Evolutionary conservation across 176 grass and related monocot species (phyloP).

Genomic region (Paspalum vaginatum): DNA sequence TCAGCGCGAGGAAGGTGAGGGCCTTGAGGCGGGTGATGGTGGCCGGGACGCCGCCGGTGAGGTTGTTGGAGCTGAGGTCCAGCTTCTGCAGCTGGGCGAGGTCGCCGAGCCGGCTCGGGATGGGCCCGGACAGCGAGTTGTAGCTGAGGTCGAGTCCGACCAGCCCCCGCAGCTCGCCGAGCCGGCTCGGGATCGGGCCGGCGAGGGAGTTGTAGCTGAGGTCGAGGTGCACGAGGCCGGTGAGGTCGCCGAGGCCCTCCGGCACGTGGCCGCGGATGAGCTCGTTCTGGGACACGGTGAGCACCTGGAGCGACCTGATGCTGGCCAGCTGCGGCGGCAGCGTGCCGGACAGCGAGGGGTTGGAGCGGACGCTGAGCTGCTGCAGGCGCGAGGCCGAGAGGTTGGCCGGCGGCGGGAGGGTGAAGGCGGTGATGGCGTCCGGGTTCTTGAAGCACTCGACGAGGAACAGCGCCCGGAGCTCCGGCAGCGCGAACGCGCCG

Average conservation of each 20-base stretch:
- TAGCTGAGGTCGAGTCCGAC: constrained; percentile 90
- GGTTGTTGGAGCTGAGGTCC: constrained; percentile 86
- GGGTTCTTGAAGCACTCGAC: constrained; percentile 72
- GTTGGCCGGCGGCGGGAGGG: constrained; percentile 54
- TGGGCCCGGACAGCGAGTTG: constrained; percentile 70
- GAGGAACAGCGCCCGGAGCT: constrained; percentile 77
- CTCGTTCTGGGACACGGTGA: constrained; percentile 85
- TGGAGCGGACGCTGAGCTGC: constrained; percentile 78
- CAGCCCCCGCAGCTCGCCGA: constrained; percentile 52
- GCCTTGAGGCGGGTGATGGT: constrained; percentile 33
- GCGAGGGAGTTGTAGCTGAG: constrained; percentile 95
- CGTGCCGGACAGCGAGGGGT: constrained; percentile 72
- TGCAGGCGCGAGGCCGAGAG: constrained; percentile 58
- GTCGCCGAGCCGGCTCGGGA: constrained; percentile 63
- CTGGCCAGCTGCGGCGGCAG: constrained; percentile 60
- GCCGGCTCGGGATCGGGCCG: constrained; percentile 49
- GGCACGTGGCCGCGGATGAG: constrained; percentile 60
- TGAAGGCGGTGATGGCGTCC: constrained; percentile 42
- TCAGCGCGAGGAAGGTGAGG: constrained; percentile 77
- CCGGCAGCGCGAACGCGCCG: constrained; percentile 60
- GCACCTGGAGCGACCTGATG: constrained; percentile 73
- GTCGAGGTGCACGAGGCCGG: constrained; percentile 72
- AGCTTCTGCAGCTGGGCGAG: constrained; percentile 81
- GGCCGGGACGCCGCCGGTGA: constrained; percentile 60
- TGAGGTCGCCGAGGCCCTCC: constrained; percentile 41